Conservation (phyloP, 805 yeast genomes). For the Clavispora asparagi region DNA sequence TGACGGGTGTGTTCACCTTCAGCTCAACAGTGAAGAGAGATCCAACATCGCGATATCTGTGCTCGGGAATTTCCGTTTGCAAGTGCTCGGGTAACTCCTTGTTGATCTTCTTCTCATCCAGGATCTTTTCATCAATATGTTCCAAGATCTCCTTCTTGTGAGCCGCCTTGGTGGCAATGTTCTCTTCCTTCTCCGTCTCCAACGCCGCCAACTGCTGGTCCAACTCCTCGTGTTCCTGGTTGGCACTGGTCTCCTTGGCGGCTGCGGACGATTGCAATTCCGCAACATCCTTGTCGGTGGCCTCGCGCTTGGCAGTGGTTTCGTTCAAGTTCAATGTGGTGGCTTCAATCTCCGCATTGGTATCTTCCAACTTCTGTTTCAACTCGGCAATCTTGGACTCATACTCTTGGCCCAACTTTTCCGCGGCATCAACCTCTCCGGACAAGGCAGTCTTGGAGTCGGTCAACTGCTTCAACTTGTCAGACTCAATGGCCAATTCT, state of each 20-base stretch:
- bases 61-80: conserved; percentile 31
- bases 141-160: conserved; percentile 30
- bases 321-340: conserved; percentile 29
- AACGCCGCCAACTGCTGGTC: conserved; percentile 40
- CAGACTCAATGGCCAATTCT: conserved; percentile 46
- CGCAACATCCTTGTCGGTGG: conserved; percentile 33
- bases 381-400: conserved; percentile 42
- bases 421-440: conserved; percentile 41
- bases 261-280: conserved; percentile 24
- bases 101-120: conserved; percentile 45
- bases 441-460: conserved; percentile 43
- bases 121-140: conserved; percentile 32
- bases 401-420: conserved; percentile 40
- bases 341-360: conserved; percentile 32
- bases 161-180: conserved; percentile 29
- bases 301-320: conserved; percentile 33
- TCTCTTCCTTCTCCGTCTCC: conserved; percentile 34
- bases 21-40: conserved; percentile 33
- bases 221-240: conserved; percentile 29
- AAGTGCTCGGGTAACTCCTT: conserved; percentile 50
- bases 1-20: neutral
- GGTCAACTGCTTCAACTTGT: conserved; percentile 43
- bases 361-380: conserved; percentile 37
- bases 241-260: conserved; percentile 22
- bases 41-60: conserved; percentile 32